These are phyloP conservation scores for Aspergillus aculeatus DNA, from an alignment of 2,329 filamentous ascomycete genomes.

Conservation along the genomic window DNA sequence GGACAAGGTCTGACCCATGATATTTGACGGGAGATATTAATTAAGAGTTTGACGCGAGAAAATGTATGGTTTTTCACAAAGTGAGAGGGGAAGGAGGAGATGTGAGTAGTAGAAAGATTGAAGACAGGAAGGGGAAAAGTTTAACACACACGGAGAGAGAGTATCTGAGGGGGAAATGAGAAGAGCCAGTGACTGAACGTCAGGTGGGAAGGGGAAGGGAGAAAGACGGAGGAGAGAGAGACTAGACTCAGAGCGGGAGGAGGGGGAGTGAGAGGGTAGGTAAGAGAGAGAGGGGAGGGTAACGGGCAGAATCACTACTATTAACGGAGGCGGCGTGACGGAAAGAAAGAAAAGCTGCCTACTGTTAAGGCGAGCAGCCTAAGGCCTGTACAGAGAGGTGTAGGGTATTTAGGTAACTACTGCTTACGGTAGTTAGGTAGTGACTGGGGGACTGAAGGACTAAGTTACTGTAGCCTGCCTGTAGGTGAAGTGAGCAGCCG, in stretches of 20 bases:
- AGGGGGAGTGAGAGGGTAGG: slow-evolving; percentile 23
- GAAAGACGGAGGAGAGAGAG: slow-evolving; percentile 7
- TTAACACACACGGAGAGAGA: not conserved
- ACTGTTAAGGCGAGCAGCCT: no score
- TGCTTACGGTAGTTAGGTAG: not conserved
- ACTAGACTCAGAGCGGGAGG: slow-evolving; percentile 6
- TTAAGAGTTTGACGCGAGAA: not conserved
- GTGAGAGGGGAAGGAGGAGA: not conserved
- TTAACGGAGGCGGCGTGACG: slow-evolving; percentile 19
- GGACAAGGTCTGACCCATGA: slow-evolving; percentile 98
- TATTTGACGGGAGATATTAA: slow-evolving; percentile 29
- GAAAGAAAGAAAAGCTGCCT: slow-evolving; percentile 6
- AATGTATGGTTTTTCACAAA: not conserved
- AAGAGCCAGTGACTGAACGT: not conserved
- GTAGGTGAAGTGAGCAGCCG: not conserved
- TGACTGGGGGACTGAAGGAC: not conserved
- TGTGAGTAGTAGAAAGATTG: not conserved
- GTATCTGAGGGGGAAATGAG: not conserved
- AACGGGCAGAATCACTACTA: slow-evolving; percentile 22
- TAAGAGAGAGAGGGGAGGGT: slow-evolving; percentile 17
- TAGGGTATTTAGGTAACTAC: not conserved
- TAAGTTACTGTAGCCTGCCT: not conserved
- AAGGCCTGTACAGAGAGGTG: not conserved
- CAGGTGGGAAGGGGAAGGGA: not conserved
- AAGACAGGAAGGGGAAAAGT: not conserved